Evolutionary conservation across 2,329 filamentous ascomycete genomes (phyloP).

Genomic region (Ophiostoma australiae): DNA sequence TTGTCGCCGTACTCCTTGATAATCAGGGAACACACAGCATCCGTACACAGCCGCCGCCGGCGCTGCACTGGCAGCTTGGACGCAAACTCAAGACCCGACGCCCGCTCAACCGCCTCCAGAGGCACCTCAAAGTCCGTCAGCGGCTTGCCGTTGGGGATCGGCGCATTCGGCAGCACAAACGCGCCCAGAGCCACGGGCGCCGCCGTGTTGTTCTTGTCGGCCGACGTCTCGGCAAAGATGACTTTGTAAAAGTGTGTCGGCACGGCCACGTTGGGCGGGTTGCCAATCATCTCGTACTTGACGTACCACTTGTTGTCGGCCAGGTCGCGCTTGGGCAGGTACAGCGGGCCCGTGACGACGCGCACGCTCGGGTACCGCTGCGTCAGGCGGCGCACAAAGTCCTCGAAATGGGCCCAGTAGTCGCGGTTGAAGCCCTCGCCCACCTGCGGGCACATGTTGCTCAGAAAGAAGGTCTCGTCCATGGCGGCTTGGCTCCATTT

Average conservation of each 20-base stretch:
- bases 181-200: conserved; percentile 85
- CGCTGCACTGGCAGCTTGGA: conserved; percentile 67
- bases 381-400: conserved; percentile 86
- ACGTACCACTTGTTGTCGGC: conserved; percentile 92
- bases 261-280: conserved; percentile 87
- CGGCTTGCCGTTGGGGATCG: conserved; percentile 81
- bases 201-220: conserved; percentile 45
- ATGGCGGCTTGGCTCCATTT: conserved; percentile 94
- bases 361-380: conserved; percentile 77
- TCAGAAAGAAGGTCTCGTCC: conserved; percentile 88
- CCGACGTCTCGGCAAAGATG: conserved; percentile 87
- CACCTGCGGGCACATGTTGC: conserved; percentile 98
- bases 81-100: conserved; percentile 87
- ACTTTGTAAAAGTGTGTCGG: conserved; percentile 99
- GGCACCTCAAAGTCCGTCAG: conserved; percentile 92
- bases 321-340: conserved; percentile 78
- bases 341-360: conserved; percentile 88
- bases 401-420: conserved; percentile 99
- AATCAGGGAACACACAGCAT: conserved; percentile 76
- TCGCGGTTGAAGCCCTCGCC: conserved; percentile 98
- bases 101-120: conserved; percentile 84
- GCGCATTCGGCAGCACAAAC: conserved; percentile 90
- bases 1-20: conserved; percentile 70
- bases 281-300: conserved; percentile 91
- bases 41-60: conserved; percentile 75